phyloP scores from a whole-genome alignment of 805 yeast species.

The Tetrapisispora phaffii region DNA sequence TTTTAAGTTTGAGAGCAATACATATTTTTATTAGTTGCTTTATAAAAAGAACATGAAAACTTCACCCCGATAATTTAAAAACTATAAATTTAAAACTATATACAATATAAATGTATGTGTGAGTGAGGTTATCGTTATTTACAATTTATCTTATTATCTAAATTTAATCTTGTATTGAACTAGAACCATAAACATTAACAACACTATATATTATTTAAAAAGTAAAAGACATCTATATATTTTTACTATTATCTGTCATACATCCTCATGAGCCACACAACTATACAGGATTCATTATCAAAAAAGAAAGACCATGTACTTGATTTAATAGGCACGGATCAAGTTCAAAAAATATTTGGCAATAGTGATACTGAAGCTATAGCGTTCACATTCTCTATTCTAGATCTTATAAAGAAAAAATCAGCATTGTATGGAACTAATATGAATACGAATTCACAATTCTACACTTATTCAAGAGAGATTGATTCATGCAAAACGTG shows the following conservation, averaged over 20 bases:
- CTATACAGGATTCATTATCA: conserved; percentile 3
- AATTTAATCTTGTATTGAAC: too few species aligned
- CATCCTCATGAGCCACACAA: neutral
- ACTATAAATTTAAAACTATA: too few species aligned
- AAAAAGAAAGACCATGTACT: conserved; percentile 14
- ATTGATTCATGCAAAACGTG: conserved; percentile 21
- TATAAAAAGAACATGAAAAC: too few species aligned
- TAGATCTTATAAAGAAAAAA: conserved; percentile 14
- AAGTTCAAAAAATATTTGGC: conserved; percentile 10
- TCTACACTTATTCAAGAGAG: conserved; percentile 14
- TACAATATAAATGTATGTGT: too few species aligned
- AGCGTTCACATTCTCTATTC: conserved; percentile 18
- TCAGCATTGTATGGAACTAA: neutral
- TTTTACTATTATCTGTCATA: too few species aligned
- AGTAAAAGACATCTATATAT: neutral
- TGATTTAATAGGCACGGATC: conserved; percentile 9
- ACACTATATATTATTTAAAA: too few species aligned
- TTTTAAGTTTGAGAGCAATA: too few species aligned
- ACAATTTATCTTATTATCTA: too few species aligned
- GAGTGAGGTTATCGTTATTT: too few species aligned
- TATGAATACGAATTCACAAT: conserved; percentile 3
- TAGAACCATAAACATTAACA: too few species aligned
- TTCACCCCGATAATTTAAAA: too few species aligned
- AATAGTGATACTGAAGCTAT: conserved; percentile 11
- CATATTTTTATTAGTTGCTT: too few species aligned